Base-by-base conservation (phyloP, 2,329 filamentous ascomycete genomes). In the Zymoseptoria brevis region DNA sequence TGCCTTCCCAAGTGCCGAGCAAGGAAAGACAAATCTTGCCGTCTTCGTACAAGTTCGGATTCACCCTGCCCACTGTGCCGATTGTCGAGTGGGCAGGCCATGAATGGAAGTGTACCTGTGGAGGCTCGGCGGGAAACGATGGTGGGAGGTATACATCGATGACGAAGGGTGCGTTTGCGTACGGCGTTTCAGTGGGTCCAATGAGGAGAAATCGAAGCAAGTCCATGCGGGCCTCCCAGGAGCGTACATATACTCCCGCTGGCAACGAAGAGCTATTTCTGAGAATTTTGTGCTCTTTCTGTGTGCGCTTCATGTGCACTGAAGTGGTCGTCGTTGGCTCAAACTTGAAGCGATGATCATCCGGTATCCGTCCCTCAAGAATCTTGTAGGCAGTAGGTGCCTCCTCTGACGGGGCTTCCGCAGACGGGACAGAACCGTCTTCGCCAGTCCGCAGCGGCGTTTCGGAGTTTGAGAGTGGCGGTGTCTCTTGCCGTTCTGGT, bases 1-100 rank as follows among this genome's bases (percentile, higher is more conserved):
- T 75, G 0, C 80, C 77, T 58, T 81, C 77, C 83, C 83, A 86
- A 2, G 83, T 86, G 11, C 82, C 82, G 4, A 86, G 71, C 21
- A 86, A 68, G 61, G 78, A 81, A 16, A 86, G 71, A 64, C 83
- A 86, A 30, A 86, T 83, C 66, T 81, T 84, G 22, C 83, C 83
- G 60, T 84, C 80, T 63, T 85, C 82, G 68, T 85, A 85, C 1
- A 86, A 70, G 63, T 86, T 86, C 0, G 83, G 83, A 62, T 86
- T 86, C 22, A 85, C 68, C 8, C 68, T 51, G 21, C 68, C 71
- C 3, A 65, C 59, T 2, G 68, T 69, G 4, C 70, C 68, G 6
- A 70, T 62, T 4, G 64, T 60, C 57, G 68, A 53, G 59, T 71
- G 57, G 58, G 70, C 61, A 74, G 66, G 56, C 82, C 82, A 85